These are phyloP conservation scores for Corniculantispora saksenae DNA, from an alignment of 2,329 filamentous ascomycete genomes.

Conservation along the genomic window DNA sequence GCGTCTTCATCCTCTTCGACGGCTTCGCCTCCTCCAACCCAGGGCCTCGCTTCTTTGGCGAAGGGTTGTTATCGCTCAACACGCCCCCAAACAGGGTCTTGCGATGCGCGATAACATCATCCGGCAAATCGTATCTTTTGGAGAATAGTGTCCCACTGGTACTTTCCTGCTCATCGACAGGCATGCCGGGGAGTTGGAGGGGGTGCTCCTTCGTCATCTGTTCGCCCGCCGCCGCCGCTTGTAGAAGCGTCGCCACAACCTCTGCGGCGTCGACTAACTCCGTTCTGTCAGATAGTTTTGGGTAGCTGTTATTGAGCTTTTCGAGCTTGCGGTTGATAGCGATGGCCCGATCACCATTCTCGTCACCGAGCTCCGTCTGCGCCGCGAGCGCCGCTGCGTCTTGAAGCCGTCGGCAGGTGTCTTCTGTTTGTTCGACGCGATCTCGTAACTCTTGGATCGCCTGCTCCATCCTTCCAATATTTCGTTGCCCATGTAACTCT, in stretches of 20 bases:
- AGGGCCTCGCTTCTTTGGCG: background rate
- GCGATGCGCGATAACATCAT: background rate
- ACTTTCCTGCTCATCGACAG: too few species aligned
- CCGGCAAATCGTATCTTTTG: too few species aligned
- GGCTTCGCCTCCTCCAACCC: background rate
- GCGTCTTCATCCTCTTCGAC: background rate
- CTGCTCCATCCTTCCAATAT: background rate
- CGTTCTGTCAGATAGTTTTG: background rate
- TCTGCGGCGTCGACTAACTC: background rate
- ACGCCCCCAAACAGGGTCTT: background rate
- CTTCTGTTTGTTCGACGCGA: background rate
- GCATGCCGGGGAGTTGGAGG: too few species aligned
- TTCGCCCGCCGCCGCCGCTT: too few species aligned
- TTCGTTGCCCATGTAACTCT: too few species aligned
- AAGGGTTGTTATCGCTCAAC: too few species aligned
- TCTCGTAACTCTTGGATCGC: background rate
- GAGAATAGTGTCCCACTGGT: too few species aligned
- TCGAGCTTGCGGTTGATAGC: background rate
- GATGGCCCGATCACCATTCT: background rate
- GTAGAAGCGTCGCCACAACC: too few species aligned
- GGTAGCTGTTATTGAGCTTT: background rate
- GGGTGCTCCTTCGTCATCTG: background rate
- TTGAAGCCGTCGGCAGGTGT: background rate
- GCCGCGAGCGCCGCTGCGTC: background rate
- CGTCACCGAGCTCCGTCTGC: background rate